A percentile compares a stretch with the other conserved stretches of the same genome.
phyloP scores from a whole-genome alignment of 1,284 basidiomycete species.

The Ustilago curta region DNA sequence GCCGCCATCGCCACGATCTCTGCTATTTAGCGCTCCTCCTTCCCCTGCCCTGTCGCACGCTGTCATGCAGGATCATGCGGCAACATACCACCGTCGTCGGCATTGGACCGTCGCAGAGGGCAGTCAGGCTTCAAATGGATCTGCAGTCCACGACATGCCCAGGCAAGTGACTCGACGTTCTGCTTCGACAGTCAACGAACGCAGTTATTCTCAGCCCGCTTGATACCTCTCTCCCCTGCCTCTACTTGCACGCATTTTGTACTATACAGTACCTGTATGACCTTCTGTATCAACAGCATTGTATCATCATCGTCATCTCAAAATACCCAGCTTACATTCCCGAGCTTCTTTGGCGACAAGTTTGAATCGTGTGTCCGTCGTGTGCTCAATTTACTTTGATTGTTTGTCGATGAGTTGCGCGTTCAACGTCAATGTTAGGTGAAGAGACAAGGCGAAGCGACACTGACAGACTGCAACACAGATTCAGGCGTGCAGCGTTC shows the following conservation, averaged over 20 bases:
- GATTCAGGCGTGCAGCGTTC: not conserved
- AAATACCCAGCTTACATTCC: constrained; percentile 9
- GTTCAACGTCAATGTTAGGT: not conserved
- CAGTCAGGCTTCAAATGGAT: constrained; percentile 29
- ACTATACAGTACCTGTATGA: not conserved
- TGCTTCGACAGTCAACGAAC: constrained; percentile 9
- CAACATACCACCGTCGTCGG: constrained; percentile 23
- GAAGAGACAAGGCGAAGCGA: not conserved
- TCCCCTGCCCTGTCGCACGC: constrained; percentile 19
- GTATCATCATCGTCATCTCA: constrained; percentile 13
- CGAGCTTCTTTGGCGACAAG: not conserved
- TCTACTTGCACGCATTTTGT: constrained; percentile 3
- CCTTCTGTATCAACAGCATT: constrained; percentile 2
- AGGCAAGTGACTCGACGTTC: constrained; percentile 2
- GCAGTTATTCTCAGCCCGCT: constrained; percentile 30
- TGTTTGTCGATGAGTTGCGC: not conserved
- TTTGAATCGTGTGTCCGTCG: not conserved
- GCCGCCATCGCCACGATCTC: constrained; percentile 11
- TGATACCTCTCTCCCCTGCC: not conserved
- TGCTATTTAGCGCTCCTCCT: constrained; percentile 13
- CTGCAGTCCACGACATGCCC: constrained; percentile 14
- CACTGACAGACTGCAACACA: not conserved
- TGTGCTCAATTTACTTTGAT: not conserved
- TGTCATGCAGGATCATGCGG: constrained; percentile 11
- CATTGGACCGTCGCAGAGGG: constrained; percentile 42